phyloP scores from a whole-genome alignment of 768 basidiomycete species.

The Mycena olivaceomarginata region DNA sequence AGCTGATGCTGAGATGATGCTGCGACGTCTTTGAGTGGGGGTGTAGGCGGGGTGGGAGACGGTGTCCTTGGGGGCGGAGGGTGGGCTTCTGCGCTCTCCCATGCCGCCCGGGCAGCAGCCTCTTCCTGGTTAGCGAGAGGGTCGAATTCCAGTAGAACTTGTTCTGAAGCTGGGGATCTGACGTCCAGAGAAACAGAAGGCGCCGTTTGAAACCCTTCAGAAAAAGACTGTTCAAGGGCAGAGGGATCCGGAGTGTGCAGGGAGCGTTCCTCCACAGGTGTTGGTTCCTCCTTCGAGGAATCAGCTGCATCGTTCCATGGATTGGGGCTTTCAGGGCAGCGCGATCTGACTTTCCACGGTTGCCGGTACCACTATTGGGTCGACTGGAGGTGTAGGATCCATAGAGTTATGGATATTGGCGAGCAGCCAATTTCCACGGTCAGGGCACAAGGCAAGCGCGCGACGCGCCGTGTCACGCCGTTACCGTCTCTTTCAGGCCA shows the following conservation, averaged over 20 bases:
- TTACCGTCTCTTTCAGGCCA: neutral
- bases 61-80: conserved; percentile 69
- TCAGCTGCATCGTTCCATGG: conserved; percentile 61
- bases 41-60: conserved; percentile 58
- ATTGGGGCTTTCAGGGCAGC: conserved; percentile 56
- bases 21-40: conserved; percentile 59
- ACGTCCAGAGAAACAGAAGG: conserved; percentile 35
- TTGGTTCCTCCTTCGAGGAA: conserved; percentile 34
- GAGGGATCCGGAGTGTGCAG: conserved; percentile 66
- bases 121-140: conserved; percentile 77
- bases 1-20: conserved; percentile 48
- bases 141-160: conserved; percentile 80
- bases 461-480: conserved; percentile 17
- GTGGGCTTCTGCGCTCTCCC: conserved; percentile 78
- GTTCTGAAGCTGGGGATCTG: conserved; percentile 49
- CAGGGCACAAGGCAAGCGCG: neutral
- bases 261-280: conserved; percentile 46
- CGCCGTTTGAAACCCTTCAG: conserved; percentile 58
- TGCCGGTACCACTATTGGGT: conserved; percentile 36
- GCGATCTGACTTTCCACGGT: conserved; percentile 23
- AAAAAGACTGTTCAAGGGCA: conserved; percentile 62
- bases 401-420: neutral
- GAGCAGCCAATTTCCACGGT: neutral
- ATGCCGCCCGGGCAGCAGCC: conserved; percentile 76
- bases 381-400: conserved; percentile 12